phyloP scores from a whole-genome alignment of 2,329 filamentous ascomycete genomes.

The Sporothrix humicola region DNA sequence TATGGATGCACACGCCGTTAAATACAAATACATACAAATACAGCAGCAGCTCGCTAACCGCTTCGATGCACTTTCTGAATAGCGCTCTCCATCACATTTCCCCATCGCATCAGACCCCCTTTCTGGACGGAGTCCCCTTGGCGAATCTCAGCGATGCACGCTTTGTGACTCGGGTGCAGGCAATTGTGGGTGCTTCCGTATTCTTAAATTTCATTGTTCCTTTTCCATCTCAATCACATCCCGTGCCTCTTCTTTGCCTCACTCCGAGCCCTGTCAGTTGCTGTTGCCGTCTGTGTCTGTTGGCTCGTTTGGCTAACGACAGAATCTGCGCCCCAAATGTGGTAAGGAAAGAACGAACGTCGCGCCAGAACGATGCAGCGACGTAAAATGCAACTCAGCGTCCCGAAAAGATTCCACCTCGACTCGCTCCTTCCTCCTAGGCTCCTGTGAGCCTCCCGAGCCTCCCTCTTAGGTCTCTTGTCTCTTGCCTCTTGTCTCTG shows the following conservation, averaged over 20 bases:
- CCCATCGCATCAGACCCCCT: background rate
- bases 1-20: too few relatives aligned
- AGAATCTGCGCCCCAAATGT: too few relatives aligned
- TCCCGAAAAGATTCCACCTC: slow-evolving; percentile 3
- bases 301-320: too few relatives aligned
- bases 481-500: background rate
- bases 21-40: too few relatives aligned
- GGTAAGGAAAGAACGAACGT: too few relatives aligned
- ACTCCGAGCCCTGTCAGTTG: too few relatives aligned
- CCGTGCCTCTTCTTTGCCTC: too few relatives aligned
- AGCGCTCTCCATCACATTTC: background rate
- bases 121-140: background rate
- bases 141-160: background rate
- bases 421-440: background rate
- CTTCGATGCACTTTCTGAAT: too few relatives aligned
- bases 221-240: background rate
- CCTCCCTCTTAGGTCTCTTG: background rate
- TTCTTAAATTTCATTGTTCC: background rate
- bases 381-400: background rate
- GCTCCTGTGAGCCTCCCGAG: background rate
- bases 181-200: slow-evolving; percentile 6
- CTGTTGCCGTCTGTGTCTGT: too few relatives aligned
- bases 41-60: too few relatives aligned
- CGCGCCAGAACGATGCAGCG: too few relatives aligned
- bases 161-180: background rate